Evolutionary conservation across 495 filamentous ascomycete genomes (phyloP), one percentile per base, ranked within the genome.

Genomic region (Jackrogersella multiformis): DNA sequence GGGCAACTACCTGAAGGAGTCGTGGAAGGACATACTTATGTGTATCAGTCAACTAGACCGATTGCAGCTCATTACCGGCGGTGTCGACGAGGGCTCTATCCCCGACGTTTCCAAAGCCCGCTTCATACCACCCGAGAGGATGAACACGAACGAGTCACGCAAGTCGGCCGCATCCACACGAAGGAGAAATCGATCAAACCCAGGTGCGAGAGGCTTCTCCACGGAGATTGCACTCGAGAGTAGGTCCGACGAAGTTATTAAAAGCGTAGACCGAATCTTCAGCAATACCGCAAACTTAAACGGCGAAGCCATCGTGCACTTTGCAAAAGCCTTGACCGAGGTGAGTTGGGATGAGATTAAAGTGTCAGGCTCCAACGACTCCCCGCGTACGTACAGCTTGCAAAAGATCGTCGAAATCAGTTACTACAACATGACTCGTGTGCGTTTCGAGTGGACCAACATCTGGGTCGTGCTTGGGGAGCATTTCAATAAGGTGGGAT

Each of bases 291-390:
- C 92, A 30, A 96, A 94, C 68, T 84, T 99, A 3, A 94, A 90
- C 23, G 92, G 93, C 59, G 92, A 96, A 57, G 96, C 95, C 9
- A 99, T 99, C 66, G 92, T 99, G n/a, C 88, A 97, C 75, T 99
- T 98, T 77, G 93, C 97, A 26, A 87, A 89, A 41, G 95, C 95
- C 1, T 78, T 99, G 61, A 96, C 91, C 42, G 93, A 97, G 69
- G 93, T 99, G 42, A 98, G 95, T 77, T 97, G 95, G 95, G 94
- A 98, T 70, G 95, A 99, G 74, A 99, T 99, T 68, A 92, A 94
- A 73, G 95, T 92, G 7, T 97, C 94, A 0, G 95, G 96, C 7
- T 93, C 96, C 55, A 97, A 92, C 68, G 93, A 97, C 44, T 93
- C 91, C 21, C 96, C 95, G 1, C 88, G 96, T 48, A 98, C 94